Conservation (phyloP, 306 rosid species). For the Fragaria vesca region DNA sequence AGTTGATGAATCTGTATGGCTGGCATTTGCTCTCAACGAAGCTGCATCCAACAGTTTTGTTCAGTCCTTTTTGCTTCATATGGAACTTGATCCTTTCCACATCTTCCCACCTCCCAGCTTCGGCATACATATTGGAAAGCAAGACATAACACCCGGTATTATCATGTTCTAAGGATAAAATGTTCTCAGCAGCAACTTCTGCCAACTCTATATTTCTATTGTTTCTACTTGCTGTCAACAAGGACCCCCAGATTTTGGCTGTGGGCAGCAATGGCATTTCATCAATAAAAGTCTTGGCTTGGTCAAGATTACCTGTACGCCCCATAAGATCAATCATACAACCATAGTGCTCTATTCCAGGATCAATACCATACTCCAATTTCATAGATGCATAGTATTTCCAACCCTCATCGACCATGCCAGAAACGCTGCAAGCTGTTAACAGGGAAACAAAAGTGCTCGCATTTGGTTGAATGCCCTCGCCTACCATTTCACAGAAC, state of each 20-base stretch:
- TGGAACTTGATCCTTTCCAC: constrained; percentile 34
- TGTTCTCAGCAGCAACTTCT: constrained; percentile 43
- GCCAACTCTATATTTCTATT: constrained; percentile 48
- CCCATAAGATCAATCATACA: constrained; percentile 60
- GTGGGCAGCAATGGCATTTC: constrained; percentile 47
- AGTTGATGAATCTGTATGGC: constrained; percentile 38
- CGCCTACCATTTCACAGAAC: constrained; percentile 39
- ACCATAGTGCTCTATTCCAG: constrained; percentile 59
- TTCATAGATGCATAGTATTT: constrained; percentile 43
- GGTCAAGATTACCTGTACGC: constrained; percentile 37
- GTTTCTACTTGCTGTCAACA: constrained; percentile 52
- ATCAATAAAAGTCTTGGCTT: constrained; percentile 47
- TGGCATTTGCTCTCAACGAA: constrained; percentile 31
- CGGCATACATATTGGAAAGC: constrained; percentile 59
- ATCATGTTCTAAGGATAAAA: constrained; percentile 38
- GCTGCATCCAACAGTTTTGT: constrained; percentile 42
- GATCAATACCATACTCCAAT: constrained; percentile 39
- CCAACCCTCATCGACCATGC: constrained; percentile 53
- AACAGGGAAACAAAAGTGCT: constrained; percentile 56
- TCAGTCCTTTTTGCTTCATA: constrained; percentile 41
- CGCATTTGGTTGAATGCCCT: constrained; percentile 40
- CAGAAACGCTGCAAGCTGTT: constrained; percentile 53
- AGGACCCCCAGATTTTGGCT: constrained; percentile 62
- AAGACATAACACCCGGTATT: constrained; percentile 51
- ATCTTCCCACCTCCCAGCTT: constrained; percentile 52